These are phyloP conservation scores for Chimonanthus salicifolius DNA, from an alignment of 164 flowering plant genomes.

Conservation along the genomic window DNA sequence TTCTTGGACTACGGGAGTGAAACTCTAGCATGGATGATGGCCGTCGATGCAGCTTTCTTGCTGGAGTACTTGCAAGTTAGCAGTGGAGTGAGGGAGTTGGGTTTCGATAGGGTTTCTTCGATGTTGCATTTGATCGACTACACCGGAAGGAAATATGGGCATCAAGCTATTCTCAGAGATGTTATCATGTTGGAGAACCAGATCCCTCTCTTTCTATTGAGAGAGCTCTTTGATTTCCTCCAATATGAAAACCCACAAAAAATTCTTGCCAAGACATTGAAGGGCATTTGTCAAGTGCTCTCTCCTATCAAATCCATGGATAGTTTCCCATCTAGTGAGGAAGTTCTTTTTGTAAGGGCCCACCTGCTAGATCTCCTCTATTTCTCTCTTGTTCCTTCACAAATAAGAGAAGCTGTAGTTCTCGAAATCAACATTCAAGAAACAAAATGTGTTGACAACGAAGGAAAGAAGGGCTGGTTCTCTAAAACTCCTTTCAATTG, in stretches of 20 bases:
- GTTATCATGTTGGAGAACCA: slow-evolving; percentile 15
- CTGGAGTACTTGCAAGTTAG: slow-evolving; percentile 7
- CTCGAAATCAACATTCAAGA: not conserved
- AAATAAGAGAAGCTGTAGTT: not conserved
- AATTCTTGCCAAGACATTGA: not conserved
- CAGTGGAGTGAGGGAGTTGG: not conserved
- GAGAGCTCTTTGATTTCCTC: slow-evolving; percentile 4
- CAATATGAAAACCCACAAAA: not conserved
- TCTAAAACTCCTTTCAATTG: not conserved
- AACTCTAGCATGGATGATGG: slow-evolving; percentile 15
- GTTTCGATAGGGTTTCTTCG: not conserved
- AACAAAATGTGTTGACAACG: not conserved
- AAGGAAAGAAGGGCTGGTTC: not conserved
- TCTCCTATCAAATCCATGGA: not conserved
- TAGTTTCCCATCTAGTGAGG: not conserved
- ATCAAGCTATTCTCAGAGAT: slow-evolving; percentile 5
- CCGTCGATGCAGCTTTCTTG: slow-evolving; percentile 8
- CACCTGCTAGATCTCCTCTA: not conserved
- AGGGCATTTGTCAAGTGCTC: not conserved
- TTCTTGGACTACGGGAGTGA: slow-evolving; percentile 8
- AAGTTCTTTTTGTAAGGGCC: not conserved
- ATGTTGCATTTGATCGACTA: not conserved
- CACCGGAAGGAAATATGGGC: slow-evolving; percentile 1
- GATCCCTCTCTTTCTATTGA: slow-evolving; percentile 12
- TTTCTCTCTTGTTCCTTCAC: slow-evolving; percentile 14